Base-by-base conservation (phyloP, 1,284 basidiomycete genomes). In the Tilletia indica region DNA sequence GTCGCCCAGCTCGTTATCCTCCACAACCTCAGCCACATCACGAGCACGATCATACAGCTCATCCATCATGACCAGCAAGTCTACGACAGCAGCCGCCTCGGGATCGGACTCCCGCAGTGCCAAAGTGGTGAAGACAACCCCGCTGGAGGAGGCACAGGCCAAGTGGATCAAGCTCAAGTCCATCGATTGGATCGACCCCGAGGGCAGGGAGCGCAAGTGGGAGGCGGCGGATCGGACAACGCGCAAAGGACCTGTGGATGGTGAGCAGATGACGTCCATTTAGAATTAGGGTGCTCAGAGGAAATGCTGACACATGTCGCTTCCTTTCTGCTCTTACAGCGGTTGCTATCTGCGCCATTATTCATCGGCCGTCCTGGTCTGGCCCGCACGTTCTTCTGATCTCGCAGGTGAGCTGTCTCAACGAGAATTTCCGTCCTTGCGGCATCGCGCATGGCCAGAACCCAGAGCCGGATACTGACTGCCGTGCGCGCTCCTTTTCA, bases 221-320 rank as follows among this genome's bases (percentile, higher is more conserved):
- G 83, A 84, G 51, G 78, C 77, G 42, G 82, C 80, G 39, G 78
- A 81, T 51, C 77, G 82, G 36, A 78, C 75, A 63, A 84, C 82
- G 2, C 72, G 80, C 25, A 79, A 81, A 47, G 80, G 81, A n/a
- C 77, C 80, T 38, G 80, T 79, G 1, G 82, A 84, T 63, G 82
- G 75, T 76, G 39, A 31, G 75, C n/a, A 36, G n/a, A 45, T 31
- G 25, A 2, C 25, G 25, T 31, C 25, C 25, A 31, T 31, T 2
- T 31, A 31, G 0, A 31, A 0, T 31, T 31, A 31, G 25, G 25
- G 2, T 31, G 25, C 25, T 31, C 25, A 31, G 42, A 45, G 9
- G 3, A 14, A 45, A 3, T 45, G 42, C 42, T 45, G 42, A 9
- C 3, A 45, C 6, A 31, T 31, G 25, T 31, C 42, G 9, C 42